Percentiles rank a stretch among this genome's conserved stretches.
These are phyloP conservation scores for Fraxinus ornus DNA, from an alignment of 305 asterid genomes.

Conservation along the genomic window DNA sequence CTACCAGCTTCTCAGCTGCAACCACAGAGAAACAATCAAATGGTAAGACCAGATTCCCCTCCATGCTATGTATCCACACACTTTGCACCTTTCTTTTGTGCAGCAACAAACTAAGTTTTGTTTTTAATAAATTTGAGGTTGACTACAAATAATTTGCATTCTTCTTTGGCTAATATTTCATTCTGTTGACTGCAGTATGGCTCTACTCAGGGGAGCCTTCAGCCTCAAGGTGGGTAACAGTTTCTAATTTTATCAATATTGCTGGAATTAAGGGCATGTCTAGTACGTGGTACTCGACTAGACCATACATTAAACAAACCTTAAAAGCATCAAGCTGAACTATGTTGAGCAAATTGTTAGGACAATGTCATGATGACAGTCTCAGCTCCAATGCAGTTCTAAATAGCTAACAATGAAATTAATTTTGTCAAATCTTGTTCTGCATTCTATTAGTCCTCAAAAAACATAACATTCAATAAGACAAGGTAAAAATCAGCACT, in stretches of 20 bases:
- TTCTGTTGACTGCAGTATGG: conserved; percentile 42
- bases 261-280: background rate
- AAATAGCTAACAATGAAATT: background rate
- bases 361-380: background rate
- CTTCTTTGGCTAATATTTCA: conserved; percentile 7
- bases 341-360: background rate
- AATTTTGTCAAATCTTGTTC: background rate
- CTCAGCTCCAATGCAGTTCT: background rate
- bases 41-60: conserved; percentile 21
- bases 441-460: background rate
- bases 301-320: background rate
- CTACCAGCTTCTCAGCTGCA: conserved; percentile 29
- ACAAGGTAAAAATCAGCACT: background rate
- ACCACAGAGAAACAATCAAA: conserved; percentile 24
- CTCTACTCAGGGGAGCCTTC: conserved; percentile 48
- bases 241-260: background rate
- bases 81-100: background rate
- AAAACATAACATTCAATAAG: background rate
- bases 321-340: background rate
- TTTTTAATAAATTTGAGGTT: background rate
- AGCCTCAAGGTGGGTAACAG: conserved; percentile 43
- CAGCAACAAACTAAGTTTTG: background rate
- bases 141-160: background rate
- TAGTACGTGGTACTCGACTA: background rate
- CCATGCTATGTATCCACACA: background rate